Base-by-base conservation (phyloP, 2,329 filamentous ascomycete genomes). In the Cordyceps javanica region DNA sequence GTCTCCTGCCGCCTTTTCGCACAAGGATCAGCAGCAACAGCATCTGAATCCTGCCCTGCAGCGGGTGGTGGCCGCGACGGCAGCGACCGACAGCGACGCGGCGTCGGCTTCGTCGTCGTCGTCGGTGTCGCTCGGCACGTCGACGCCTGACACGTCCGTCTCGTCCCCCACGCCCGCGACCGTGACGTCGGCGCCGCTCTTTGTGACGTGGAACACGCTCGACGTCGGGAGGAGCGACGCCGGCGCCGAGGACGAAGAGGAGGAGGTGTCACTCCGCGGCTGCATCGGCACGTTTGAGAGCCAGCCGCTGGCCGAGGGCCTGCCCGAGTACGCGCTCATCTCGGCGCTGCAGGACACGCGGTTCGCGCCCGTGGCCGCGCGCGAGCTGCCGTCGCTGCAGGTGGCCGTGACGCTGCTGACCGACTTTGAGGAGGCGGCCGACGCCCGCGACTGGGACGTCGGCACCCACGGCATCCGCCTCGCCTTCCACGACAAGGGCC, bases 231-330 rank as follows among this genome's bases (percentile, higher is more conserved):
- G 65, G 57, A 81, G 82, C 38, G 74, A 83, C 62, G 85, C 19
- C 62, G 67, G 70, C 38, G 58, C 38, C 13, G 62, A 83, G 62
- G 85, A 25, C 61, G 67, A 71, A 36, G 61, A 66, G 55, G 82
- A 84, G 28, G 75, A 84, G 62, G 86, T 87, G 69, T 82, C 81
- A 25, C 82, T 99, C 42, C 87, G 94, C 60, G 94, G 94, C 60
- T 99, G 94, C 77, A 97, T 99, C 69, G 94, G 94, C 64, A 99
- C 93, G 2, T 99, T 97, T 68, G 89, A 92, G 67, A 72, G 86
- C 2, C 84, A 90, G 66, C 83, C 88, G 51, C 82, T 99, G 13
- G 79, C 85, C 30, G 73, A 82, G 1, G 92, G 91, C 4, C 76
- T 99, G 44, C 77, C 84, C 54, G 85, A 84, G 60, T 97, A 97